phyloP scores from a whole-genome alignment of 1,139 yeast genomes.

The Hemisphaericaspora xylanilytica region DNA sequence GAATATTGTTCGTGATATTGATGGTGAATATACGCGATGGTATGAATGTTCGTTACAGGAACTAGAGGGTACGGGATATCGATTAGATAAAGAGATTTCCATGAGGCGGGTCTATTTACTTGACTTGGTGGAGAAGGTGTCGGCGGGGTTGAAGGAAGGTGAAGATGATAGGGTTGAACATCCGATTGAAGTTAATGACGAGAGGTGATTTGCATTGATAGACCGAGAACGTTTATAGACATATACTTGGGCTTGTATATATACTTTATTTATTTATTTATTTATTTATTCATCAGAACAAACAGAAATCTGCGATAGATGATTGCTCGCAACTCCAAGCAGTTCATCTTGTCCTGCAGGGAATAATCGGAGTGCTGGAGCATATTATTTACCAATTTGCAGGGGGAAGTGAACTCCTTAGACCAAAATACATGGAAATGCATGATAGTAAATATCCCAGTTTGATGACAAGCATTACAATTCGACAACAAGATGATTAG shows the following conservation, averaged over 20 bases:
- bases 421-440: too few species aligned
- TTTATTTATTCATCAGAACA: too few species aligned
- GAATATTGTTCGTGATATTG: not conserved
- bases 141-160: not conserved
- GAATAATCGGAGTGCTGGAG: too few species aligned
- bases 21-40: not conserved
- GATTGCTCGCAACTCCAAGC: too few species aligned
- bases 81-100: not conserved
- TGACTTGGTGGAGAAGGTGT: not conserved
- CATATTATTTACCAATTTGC: too few species aligned
- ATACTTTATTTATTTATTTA: not conserved
- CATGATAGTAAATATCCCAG: too few species aligned
- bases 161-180: not conserved
- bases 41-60: not conserved
- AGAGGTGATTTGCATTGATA: not conserved
- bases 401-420: too few species aligned
- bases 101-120: not conserved
- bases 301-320: too few species aligned
- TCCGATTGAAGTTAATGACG: not conserved
- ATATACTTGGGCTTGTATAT: not conserved
- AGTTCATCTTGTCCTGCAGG: too few species aligned
- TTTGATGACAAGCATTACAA: too few species aligned
- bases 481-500: too few species aligned
- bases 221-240: too few species aligned
- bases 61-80: not conserved